Evolutionary conservation across 495 filamentous ascomycete genomes (phyloP), one percentile per base, ranked within the genome.

Genomic region (Tetracladium marchalianum): DNA sequence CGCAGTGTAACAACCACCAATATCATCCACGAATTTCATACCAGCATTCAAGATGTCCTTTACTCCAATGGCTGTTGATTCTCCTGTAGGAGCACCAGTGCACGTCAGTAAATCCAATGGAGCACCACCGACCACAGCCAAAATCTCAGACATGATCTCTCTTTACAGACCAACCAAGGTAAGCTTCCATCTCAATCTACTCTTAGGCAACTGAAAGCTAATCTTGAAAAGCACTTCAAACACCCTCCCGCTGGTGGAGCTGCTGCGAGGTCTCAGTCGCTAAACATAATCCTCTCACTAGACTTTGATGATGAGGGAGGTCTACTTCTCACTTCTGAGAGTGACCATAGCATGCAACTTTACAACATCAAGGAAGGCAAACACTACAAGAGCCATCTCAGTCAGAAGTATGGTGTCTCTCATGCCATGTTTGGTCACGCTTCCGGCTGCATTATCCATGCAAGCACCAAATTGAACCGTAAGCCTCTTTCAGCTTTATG

Each of bases 301-400:
- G 90, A 97, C 66, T 97, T 95, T 56, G 90, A 97, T 65, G 89
- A 96, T 68, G 81, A 82, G 18, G 92, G 92, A 57, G 88, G 95
- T 52, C 84, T 85, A 34, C 71, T 90, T 35, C 85, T 97, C 58
- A 81, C 89, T 0, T 83, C 86, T 7, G 85, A 87, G 42, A 83
- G 81, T 60, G 93, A 97, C 58, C 89, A 96, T 53, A 92, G 85
- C 1, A 86, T 99, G 50, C 90, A 97, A 56, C 75, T 97, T 27
- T 99, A 89, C 67, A 92, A 87, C 54, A 82, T 90, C 51, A 86
- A 84, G 50, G 88, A 92, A 41, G 92, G 92, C 5, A 86, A 84
- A 44, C 79, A 83, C 46, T 81, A 81, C 19, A 97, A 97, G 62
- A 78, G 80, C 31, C 72, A 94, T 18, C 79, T 89, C 40, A 80